Base-by-base conservation (phyloP, 768 basidiomycete species). In the Royoungia palumana region DNA sequence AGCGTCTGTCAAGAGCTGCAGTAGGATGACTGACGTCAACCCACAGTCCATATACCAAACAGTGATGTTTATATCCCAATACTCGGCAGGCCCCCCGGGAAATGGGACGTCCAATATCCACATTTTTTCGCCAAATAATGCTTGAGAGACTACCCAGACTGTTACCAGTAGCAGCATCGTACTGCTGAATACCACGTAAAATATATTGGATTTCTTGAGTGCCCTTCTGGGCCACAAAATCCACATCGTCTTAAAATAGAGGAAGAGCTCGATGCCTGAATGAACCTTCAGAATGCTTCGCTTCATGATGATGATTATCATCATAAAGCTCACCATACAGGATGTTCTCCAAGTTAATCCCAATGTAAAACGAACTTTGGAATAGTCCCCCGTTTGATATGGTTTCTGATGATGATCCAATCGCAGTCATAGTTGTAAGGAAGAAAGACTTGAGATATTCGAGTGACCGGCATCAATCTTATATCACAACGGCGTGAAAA, bases 1-100 rank as follows among this genome's bases (percentile, higher is more conserved):
- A 4, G 12, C 72, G 35, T 70, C 68, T 6, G 61, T 61, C 49
- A 72, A 46, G 24, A 67, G 59, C 7, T 68, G 66, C 7, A 68
- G 48, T 25, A 57, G 37, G 38, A 67, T 38, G 6, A 56, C 47
- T 2, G 58, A 54, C 5, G 45, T 41, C 14, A 57, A 46, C 10
- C 60, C 61, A n/a, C 61, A 42, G 0, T 56, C 62, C 13, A 39
- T 27, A 20, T 39, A 46, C 52, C 64, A 44, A 3, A 56, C 52
- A 11, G 55, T 47, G 21, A 56, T 47, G 39, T 64, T 35, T 4
- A 8, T 25, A 2, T 32, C 6, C 32, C 32, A 32, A 41, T 71
- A 72, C 8, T 54, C 59, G 14, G 47, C 53, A 22, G 61, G 62
- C 2, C 70, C 70, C 4, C 66, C 64, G 6, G 70, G 69, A 30